Evolutionary conservation across 164 flowering plant genomes (phyloP).

Genomic region (Vitis amurensis): DNA sequence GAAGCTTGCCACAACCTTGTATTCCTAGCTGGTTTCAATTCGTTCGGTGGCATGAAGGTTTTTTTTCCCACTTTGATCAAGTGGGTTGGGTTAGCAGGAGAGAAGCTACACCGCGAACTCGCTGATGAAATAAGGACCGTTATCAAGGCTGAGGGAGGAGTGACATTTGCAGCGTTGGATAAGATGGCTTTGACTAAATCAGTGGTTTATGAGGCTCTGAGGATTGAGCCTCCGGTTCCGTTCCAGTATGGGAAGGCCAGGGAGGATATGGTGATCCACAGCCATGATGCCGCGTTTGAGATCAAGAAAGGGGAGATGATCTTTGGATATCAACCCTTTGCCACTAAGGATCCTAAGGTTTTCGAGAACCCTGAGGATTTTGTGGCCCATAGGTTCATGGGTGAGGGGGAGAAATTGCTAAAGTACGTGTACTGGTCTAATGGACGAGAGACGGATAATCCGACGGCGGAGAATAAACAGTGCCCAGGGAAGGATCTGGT

Average conservation of each 20-base stretch:
- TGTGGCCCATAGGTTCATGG: slow-evolving; percentile 31
- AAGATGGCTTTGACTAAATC: slow-evolving; percentile 33
- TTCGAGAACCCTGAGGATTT: slow-evolving; percentile 34
- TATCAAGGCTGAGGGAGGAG: slow-evolving; percentile 21
- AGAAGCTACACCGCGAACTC: slow-evolving; percentile 23
- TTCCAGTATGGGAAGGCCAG: slow-evolving; percentile 39
- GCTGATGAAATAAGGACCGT: slow-evolving; percentile 27
- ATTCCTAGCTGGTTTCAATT: slow-evolving; percentile 28
- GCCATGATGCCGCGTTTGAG: slow-evolving; percentile 31
- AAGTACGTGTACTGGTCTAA: slow-evolving; percentile 51
- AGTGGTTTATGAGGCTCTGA: slow-evolving; percentile 22
- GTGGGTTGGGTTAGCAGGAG: slow-evolving; percentile 29
- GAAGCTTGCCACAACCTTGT: slow-evolving; percentile 38
- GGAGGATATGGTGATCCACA: slow-evolving; percentile 29
- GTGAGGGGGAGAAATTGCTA: slow-evolving; percentile 32
- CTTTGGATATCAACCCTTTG: slow-evolving; percentile 42
- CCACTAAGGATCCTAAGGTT: slow-evolving; percentile 36
- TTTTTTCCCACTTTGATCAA: slow-evolving; percentile 30
- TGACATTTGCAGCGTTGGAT: slow-evolving; percentile 24
- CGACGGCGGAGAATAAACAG: slow-evolving; percentile 31
- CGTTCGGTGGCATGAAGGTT: slow-evolving; percentile 31
- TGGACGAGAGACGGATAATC: slow-evolving; percentile 35
- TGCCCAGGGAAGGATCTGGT: slow-evolving; percentile 44
- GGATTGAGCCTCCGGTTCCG: slow-evolving; percentile 42
- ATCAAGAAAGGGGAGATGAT: slow-evolving; percentile 44